Base-by-base conservation (phyloP, 75 land plant species). In the Azolla pinnata region DNA sequence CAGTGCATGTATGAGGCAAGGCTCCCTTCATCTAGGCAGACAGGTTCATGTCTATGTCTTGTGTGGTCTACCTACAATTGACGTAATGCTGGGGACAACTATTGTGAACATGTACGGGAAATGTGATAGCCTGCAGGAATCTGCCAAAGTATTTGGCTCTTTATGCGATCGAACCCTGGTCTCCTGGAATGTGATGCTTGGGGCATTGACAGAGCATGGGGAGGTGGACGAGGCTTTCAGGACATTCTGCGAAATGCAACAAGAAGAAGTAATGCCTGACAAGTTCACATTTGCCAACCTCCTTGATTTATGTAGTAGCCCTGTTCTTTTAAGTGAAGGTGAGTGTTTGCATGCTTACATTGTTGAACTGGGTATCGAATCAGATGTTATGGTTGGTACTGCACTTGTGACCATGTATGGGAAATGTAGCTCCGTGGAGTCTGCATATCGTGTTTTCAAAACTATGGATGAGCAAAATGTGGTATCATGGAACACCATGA, bases 401-500 rank as follows among this genome's bases (percentile, higher is more conserved):
- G 51, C 79, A 33, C 56, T 70, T 19, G 59, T 66, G 31, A 65
- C 50, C 7, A 50, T 70, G 69, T 75, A 69, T 40, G 56, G 50
- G 2, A 75, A 45, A 32, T 56, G n/a, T 57, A 52, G 59, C 19
- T 44, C 12, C 20, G 56, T 16, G 29, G 33, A 56, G 3, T 29
- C 0, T 57, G 79, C 66, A 19, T 5, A 60, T 24, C 35, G 32
- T 28, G 8, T 75, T 12, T 75, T 75, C 24, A 10, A 48, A 10
- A 46, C 29, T 18, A 63, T 64, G 59, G 45, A 24, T 0, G 29
- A 40, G 4, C 62, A 31, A 53, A 70, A 75, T 56, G 19, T 55
- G 61, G 32, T 68, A 25, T 59, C 77, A 1, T 75, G 71, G 77
- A 75, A 75, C 44, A 64, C 64, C 50, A 51, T 65, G 0, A 45